Base-by-base conservation (phyloP, 352 stramenopile genomes). In the Phytopythium montanum region DNA sequence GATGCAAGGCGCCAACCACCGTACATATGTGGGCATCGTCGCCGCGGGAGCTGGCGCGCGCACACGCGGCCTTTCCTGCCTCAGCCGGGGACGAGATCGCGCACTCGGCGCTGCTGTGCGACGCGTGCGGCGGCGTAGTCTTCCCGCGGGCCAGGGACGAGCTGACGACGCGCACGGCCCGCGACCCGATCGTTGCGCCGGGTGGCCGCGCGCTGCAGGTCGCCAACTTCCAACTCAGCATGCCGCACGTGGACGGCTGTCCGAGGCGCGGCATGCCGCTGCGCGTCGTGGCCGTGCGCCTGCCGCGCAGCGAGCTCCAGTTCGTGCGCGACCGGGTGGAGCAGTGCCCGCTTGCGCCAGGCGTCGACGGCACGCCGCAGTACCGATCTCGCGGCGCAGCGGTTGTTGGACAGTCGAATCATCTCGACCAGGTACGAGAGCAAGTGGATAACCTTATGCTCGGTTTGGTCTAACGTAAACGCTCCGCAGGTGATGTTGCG, bases 231-330 rank as follows among this genome's bases (percentile, higher is more conserved):
- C 87, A 96, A 46, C 52, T 90, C 33, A 92, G 80, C 41, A 96
- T 96, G 87, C 85, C 85, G 5, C 87, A 96, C 59, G 81, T 95
- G n/a, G 76, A 92, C 38, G 85, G 87, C 2, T 96, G 87, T 64
- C 60, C 75, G 28, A 75, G 87, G 28, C 88, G 89, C 49, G 84
- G 84, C n/a, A 96, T 92, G 87, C 87, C 87, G 6, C 50, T 94
- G 31, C 77, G 87, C 31, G 65, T 71, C 0, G 61, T 91, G 3
- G 61, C 80, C 7, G 79, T 96, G 46, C 80, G 88, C 29, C 63
- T 96, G 31, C 85, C 87, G 0, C 92, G 90, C 69, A 94, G 85
- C 61, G 87, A 96, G 59, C 72, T 96, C 25, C 90, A 92, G 59
- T 96, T 96, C 68, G 79, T 92, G 14, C 68, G 81, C 34, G 85